phyloP scores from a whole-genome alignment of 169 alveolate species.

The Plasmodium fragile region DNA sequence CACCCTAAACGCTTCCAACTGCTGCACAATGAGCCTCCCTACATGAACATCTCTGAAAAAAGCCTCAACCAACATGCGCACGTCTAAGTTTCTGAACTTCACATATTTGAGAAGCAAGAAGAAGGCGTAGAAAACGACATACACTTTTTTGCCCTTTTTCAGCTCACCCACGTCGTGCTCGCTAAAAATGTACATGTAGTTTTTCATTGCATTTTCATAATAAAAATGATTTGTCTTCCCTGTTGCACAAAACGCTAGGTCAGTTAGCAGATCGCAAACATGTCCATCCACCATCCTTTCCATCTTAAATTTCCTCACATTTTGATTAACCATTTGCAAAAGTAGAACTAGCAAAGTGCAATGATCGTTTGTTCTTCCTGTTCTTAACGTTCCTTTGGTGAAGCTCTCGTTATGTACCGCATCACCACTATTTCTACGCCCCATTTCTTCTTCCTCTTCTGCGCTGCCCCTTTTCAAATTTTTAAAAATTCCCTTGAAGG shows the following conservation, averaged over 20 bases:
- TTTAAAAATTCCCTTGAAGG: conserved; percentile 16
- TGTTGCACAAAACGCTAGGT: conserved; percentile 1
- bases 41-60: conserved; percentile 60
- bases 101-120: conserved; percentile 48
- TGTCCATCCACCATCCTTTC: conserved; percentile 18
- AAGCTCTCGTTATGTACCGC: neutral
- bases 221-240: neutral
- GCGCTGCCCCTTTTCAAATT: neutral
- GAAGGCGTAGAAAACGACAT: conserved; percentile 18
- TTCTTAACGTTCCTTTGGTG: neutral
- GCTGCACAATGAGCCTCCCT: conserved; percentile 13
- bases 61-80: conserved; percentile 12
- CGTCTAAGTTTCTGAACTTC: conserved; percentile 44
- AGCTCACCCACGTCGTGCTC: conserved; percentile 6
- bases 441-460: neutral
- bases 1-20: conserved; percentile 31
- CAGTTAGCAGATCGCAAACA: neutral
- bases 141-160: neutral
- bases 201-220: conserved; percentile 36
- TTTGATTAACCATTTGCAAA: conserved; percentile 27
- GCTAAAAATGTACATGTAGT: conserved; percentile 25
- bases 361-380: neutral
- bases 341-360: conserved; percentile 18
- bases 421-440: neutral
- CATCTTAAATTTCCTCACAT: conserved; percentile 15